Evolutionary conservation across 768 basidiomycete species (phyloP).

Genomic region (Auricularia sp.): DNA sequence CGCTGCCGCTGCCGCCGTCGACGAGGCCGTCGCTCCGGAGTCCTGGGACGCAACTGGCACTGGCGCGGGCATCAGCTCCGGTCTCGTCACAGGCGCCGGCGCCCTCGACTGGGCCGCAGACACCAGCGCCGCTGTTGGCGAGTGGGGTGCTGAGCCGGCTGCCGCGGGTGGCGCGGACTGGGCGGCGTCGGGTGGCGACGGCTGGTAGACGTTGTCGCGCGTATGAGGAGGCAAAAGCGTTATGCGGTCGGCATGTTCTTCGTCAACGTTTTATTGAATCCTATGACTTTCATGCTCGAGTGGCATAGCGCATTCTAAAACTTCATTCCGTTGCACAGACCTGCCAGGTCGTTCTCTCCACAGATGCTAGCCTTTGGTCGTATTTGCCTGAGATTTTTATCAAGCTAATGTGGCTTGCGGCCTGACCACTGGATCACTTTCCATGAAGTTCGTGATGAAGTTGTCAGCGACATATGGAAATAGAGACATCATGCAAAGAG

Average conservation of each 20-base stretch:
- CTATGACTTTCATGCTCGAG: not conserved
- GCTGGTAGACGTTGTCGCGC: not conserved
- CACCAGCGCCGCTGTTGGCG: constrained; percentile 37
- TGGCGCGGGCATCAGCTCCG: constrained; percentile 68
- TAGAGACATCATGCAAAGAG: too few relatives aligned
- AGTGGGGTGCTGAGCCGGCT: constrained; percentile 83
- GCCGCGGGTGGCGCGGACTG: constrained; percentile 28
- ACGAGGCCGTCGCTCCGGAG: constrained; percentile 35
- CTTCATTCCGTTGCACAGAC: too few relatives aligned
- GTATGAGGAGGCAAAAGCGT: not conserved
- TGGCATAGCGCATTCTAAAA: too few relatives aligned
- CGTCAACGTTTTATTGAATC: not conserved
- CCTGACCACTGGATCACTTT: too few relatives aligned
- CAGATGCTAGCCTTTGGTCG: too few relatives aligned
- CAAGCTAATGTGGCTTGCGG: too few relatives aligned
- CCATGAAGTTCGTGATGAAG: too few relatives aligned
- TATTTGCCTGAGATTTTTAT: too few relatives aligned
- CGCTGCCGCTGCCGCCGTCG: constrained; percentile 40
- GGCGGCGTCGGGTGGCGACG: constrained; percentile 15
- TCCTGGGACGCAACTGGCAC: constrained; percentile 75
- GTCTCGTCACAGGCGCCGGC: constrained; percentile 39
- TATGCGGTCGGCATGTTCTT: not conserved
- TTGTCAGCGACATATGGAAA: too few relatives aligned
- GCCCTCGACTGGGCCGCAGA: constrained; percentile 83
- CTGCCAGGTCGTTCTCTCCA: too few relatives aligned